phyloP scores from a whole-genome alignment of 2,329 filamentous ascomycete genomes.

The Dichotomopilus funicola region DNA sequence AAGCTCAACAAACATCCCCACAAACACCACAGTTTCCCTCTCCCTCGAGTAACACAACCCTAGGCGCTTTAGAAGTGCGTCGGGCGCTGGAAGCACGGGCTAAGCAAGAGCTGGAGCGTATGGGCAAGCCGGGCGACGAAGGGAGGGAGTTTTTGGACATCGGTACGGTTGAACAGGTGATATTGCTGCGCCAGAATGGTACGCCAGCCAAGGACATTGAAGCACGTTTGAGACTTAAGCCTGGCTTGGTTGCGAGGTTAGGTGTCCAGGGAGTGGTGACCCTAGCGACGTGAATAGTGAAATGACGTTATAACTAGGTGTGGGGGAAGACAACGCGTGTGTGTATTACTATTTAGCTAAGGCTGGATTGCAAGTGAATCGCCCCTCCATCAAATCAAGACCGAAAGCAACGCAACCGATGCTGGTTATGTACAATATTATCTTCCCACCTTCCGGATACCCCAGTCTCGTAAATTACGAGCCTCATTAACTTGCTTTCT shows the following conservation, averaged over 20 bases:
- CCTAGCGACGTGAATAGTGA: slow-evolving; percentile 25
- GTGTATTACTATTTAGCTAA: slow-evolving; percentile 4
- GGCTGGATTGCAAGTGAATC: not conserved
- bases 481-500: not conserved
- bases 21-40: slow-evolving; percentile 14
- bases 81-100: slow-evolving; percentile 38
- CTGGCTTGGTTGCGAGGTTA: slow-evolving; percentile 40
- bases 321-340: not conserved
- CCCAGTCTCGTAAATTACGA: not conserved
- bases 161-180: slow-evolving; percentile 39
- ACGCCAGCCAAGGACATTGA: slow-evolving; percentile 38
- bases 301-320: not conserved
- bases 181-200: slow-evolving; percentile 39
- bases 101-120: slow-evolving; percentile 38
- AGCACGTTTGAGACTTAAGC: slow-evolving; percentile 37
- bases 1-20: not conserved
- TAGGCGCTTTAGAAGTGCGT: slow-evolving; percentile 45
- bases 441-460: slow-evolving; percentile 9
- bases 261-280: slow-evolving; percentile 37
- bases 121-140: slow-evolving; percentile 28
- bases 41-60: slow-evolving; percentile 31
- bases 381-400: not conserved
- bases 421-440: slow-evolving; percentile 14
- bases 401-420: not conserved
- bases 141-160: slow-evolving; percentile 44